phyloP scores from a whole-genome alignment of 345 rosid genomes.

The Aegle marmelos region DNA sequence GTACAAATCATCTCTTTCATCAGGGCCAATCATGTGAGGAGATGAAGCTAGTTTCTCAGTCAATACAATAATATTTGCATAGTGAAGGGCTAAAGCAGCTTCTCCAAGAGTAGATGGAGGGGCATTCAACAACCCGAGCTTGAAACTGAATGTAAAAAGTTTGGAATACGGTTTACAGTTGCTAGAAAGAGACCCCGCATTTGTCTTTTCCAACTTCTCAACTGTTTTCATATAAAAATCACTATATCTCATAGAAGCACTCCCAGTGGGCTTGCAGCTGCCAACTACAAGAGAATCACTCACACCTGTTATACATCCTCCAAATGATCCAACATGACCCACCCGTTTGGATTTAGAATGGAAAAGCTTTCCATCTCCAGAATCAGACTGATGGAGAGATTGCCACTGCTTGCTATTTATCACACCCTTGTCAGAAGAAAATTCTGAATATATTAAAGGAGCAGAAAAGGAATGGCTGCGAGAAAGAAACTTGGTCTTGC shows the following conservation, averaged over 20 bases:
- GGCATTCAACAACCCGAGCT: constrained; percentile 31
- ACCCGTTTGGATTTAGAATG: constrained; percentile 31
- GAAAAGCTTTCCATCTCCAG: constrained; percentile 17
- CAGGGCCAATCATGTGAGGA: constrained; percentile 44
- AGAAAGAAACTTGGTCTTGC: constrained; percentile 13
- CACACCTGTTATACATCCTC: constrained; percentile 40
- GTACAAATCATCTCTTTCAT: constrained; percentile 51
- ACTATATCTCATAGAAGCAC: constrained; percentile 37
- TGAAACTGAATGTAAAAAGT: constrained; percentile 35
- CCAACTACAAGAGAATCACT: constrained; percentile 29
- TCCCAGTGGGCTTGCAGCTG: constrained; percentile 26
- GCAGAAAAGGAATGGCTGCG: constrained; percentile 38
- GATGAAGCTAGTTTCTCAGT: constrained; percentile 52
- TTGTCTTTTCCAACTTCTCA: constrained; percentile 20
- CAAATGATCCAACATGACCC: constrained; percentile 37
- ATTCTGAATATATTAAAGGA: constrained; percentile 30
- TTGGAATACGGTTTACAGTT: constrained; percentile 30
- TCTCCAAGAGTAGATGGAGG: constrained; percentile 51
- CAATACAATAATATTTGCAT: constrained; percentile 50
- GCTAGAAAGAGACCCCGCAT: constrained; percentile 15
- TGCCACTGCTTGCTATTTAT: constrained; percentile 23
- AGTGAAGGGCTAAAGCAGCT: constrained; percentile 60
- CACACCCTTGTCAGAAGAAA: constrained; percentile 31
- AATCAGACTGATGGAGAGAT: constrained; percentile 16
- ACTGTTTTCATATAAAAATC: constrained; percentile 17